A percentile compares a stretch with the other conserved stretches of the same genome.
These are phyloP conservation scores for Diaporthe ilicicola DNA, from an alignment of 2,329 filamentous ascomycete species.

Conservation along the genomic window DNA sequence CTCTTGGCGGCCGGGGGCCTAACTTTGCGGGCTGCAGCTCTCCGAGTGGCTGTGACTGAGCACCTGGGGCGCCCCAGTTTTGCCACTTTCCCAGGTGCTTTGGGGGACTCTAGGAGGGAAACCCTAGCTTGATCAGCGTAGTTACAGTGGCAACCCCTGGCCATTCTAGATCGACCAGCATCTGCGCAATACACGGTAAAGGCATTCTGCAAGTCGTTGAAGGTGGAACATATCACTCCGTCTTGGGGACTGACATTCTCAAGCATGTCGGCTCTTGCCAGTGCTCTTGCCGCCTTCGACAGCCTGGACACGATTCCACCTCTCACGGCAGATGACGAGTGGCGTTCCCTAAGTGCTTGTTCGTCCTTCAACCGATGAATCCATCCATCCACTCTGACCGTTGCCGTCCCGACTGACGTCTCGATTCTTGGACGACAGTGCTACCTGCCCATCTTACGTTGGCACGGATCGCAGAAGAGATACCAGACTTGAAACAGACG, in stretches of 20 bases:
- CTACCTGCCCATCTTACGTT: slow-evolving; percentile 20
- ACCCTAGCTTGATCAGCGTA: background rate
- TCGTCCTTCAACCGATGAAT: slow-evolving; percentile 4
- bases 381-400: background rate
- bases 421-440: slow-evolving; percentile 2
- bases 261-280: slow-evolving; percentile 20
- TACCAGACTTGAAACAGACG: slow-evolving; percentile 1
- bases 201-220: background rate
- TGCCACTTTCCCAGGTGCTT: background rate
- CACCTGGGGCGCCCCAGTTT: background rate
- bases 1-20: background rate
- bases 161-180: background rate
- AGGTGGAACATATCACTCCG: background rate
- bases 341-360: slow-evolving; percentile 25
- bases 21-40: background rate
- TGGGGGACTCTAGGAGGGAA: background rate
- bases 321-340: slow-evolving; percentile 16
- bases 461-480: slow-evolving; percentile 1
- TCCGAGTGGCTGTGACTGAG: background rate
- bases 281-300: slow-evolving; percentile 2
- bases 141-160: background rate
- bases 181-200: background rate
- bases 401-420: slow-evolving; percentile 19
- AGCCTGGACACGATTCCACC: background rate
- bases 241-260: background rate